Evolutionary conservation across 495 filamentous ascomycete species (phyloP), one percentile per base, ranked within the genome.

Genomic region (Trichoderma asperelloides): DNA sequence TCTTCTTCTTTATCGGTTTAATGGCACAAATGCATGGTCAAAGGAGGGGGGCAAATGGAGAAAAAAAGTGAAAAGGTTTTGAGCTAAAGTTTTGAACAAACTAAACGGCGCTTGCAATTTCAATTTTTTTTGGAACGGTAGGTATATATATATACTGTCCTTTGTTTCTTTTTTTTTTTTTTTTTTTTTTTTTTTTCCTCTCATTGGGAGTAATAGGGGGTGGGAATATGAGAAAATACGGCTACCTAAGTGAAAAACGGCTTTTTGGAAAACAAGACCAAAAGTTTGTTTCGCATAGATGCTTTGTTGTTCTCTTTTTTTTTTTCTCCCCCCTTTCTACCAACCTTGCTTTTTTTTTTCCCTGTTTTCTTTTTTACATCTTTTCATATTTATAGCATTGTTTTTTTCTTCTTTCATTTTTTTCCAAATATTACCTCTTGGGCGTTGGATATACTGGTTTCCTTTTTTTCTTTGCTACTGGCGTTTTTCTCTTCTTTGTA

Each of bases 221-320:
- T 11, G 6, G 23, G n/a, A 13, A 11, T 23, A 23, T 15, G 27
- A 16, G 16, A 3, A 13, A 0, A 30, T 3, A 47, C 43, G 27
- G 1, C 27, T 11, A 60, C n/a, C 7, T 55, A 55, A 25, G 55
- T 60, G 55, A 60, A 60, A 60, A 60, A 25, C 55, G n/a, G n/a
- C n/a, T n/a, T 37, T 37, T 37, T 2, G 21, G 55, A 60, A 30
- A 28, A 21, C 21, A 27, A 37, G 33, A 37, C 9, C 21, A 1
- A 30, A 60, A 60, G 27, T 23, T 60, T 60, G n/a, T 60, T 60
- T 30, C 55, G 30, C 55, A 28, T 60, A 12, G 55, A 60, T 60
- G 23, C 16, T 30, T 30, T 28, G 5, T 27, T 25, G 27, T 9
- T 30, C 16, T 28, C 27, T 60, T 3, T 18, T 30, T 11, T 6